phyloP scores from a whole-genome alignment of 2,329 filamentous ascomycete genomes.

The Talaromyces funiculosus region DNA sequence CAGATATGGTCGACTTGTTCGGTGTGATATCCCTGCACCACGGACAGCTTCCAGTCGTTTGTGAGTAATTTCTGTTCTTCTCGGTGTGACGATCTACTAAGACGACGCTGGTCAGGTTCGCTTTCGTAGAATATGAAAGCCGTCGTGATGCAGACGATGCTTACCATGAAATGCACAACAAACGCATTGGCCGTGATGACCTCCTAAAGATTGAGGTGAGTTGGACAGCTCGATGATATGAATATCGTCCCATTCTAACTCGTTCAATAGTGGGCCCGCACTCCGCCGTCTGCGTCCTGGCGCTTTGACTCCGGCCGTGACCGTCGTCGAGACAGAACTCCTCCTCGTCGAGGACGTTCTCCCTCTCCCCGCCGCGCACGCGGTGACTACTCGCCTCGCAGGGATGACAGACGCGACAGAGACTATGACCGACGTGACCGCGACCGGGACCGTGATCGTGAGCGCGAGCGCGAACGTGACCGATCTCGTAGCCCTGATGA shows the following conservation, averaged over 20 bases:
- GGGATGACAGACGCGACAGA: conserved; percentile 77
- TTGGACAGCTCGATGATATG: conserved; percentile 1
- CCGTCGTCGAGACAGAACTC: conserved; percentile 61
- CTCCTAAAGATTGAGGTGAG: conserved; percentile 93
- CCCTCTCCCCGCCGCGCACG: conserved; percentile 54
- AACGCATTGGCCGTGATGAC: conserved; percentile 93
- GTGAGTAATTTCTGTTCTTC: conserved; percentile 56
- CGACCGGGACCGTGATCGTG: conserved; percentile 54
- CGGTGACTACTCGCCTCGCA: conserved; percentile 75
- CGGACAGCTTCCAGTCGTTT: conserved; percentile 89
- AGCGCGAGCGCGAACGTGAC: conserved; percentile 63
- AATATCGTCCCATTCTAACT: conserved; percentile 10
- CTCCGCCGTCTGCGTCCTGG: conserved; percentile 96
- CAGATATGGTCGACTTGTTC: conserved; percentile 95
- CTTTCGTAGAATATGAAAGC: conserved; percentile 98
- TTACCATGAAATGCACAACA: conserved; percentile 99
- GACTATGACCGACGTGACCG: conserved; percentile 62
- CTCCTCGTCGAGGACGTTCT: conserved; percentile 65
- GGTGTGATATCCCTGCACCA: conserved; percentile 95
- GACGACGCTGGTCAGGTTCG: conserved; percentile 57
- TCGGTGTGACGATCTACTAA: conserved; percentile 1
- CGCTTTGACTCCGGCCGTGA: conserved; percentile 90
- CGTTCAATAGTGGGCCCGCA: conserved; percentile 79
- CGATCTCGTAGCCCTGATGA: conserved; percentile 25
- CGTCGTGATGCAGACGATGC: conserved; percentile 97